Percentiles rank a stretch among this genome's conserved stretches.
Evolutionary conservation across 2,329 filamentous ascomycete genomes (phyloP).

Genomic region (Stagonosporopsis rhizophila): DNA sequence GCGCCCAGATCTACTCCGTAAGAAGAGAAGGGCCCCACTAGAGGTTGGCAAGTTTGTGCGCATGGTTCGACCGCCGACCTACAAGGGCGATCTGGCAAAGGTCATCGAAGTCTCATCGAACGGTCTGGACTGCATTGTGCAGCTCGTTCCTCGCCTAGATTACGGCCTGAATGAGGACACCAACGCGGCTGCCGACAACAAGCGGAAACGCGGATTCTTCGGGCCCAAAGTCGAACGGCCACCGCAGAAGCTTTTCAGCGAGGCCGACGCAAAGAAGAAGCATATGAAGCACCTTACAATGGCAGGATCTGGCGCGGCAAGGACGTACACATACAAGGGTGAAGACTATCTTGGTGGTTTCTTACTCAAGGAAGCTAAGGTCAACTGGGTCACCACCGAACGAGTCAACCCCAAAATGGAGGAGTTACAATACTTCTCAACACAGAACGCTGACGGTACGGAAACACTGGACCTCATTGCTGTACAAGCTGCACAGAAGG

Average conservation of each 20-base stretch:
- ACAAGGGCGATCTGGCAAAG: slow-evolving; percentile 88
- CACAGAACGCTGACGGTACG: slow-evolving; percentile 86
- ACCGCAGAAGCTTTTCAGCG: slow-evolving; percentile 89
- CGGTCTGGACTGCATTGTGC: slow-evolving; percentile 84
- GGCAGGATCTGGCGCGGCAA: slow-evolving; percentile 63
- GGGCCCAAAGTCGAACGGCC: slow-evolving; percentile 69
- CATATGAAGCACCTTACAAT: slow-evolving; percentile 69
- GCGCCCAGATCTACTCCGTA: slow-evolving; percentile 93
- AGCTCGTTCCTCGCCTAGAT: slow-evolving; percentile 88
- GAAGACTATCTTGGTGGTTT: slow-evolving; percentile 95
- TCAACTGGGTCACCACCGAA: slow-evolving; percentile 82
- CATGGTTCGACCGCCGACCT: slow-evolving; percentile 78
- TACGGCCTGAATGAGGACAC: slow-evolving; percentile 87
- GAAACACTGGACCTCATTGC: slow-evolving; percentile 93
- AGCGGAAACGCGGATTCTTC: slow-evolving; percentile 75
- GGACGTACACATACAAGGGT: slow-evolving; percentile 82
- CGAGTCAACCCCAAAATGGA: slow-evolving; percentile 93
- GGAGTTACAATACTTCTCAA: slow-evolving; percentile 93
- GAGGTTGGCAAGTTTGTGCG: slow-evolving; percentile 92
- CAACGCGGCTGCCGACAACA: slow-evolving; percentile 60
- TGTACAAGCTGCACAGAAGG: slow-evolving; percentile 87
- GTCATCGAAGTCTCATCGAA: slow-evolving; percentile 93
- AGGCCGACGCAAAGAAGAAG: slow-evolving; percentile 88
- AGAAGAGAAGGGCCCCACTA: slow-evolving; percentile 80
- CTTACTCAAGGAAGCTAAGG: slow-evolving; percentile 90